Percentiles rank a stretch among this genome's conserved stretches.
Evolutionary conservation across 495 filamentous ascomycete genomes (phyloP).

Genomic region (Xylaria cubensis): DNA sequence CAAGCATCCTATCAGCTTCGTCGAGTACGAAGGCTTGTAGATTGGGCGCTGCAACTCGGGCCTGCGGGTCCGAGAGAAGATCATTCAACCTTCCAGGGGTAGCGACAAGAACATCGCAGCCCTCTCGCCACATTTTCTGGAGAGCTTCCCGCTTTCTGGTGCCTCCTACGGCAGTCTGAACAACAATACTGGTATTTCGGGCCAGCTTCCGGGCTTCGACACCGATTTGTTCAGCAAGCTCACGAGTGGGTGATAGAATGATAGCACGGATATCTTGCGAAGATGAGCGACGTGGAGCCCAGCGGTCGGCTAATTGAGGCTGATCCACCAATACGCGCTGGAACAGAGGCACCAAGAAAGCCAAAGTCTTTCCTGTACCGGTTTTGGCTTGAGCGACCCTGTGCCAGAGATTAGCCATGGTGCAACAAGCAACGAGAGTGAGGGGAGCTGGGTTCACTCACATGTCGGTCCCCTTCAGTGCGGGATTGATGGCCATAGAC

Average conservation of each 20-base stretch:
- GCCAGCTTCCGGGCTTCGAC: conserved; percentile 79
- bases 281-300: conserved; percentile 38
- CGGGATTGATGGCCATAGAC: conserved; percentile 76
- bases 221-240: conserved; percentile 94
- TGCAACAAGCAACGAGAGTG: conserved; percentile 12
- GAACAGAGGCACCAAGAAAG: conserved; percentile 78
- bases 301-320: conserved; percentile 52
- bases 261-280: conserved; percentile 81
- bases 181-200: conserved; percentile 67
- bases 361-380: conserved; percentile 87
- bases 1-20: conserved; percentile 91
- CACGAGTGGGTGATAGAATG: conserved; percentile 92
- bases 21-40: conserved; percentile 86
- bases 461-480: conserved; percentile 81
- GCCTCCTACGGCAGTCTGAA: conserved; percentile 90
- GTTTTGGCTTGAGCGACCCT: conserved; percentile 90
- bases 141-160: conserved; percentile 73
- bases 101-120: conserved; percentile 89
- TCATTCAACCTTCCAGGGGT: conserved; percentile 91
- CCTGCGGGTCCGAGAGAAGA: conserved; percentile 72
- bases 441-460: conserved; percentile 51
- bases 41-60: conserved; percentile 72
- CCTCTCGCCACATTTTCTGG: conserved; percentile 65
- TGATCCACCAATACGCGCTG: conserved; percentile 72
- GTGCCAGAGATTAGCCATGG: conserved; percentile 28